These are phyloP conservation scores for Sclerotinia trifoliorum DNA, from an alignment of 2,329 filamentous ascomycete species.

Conservation along the genomic window DNA sequence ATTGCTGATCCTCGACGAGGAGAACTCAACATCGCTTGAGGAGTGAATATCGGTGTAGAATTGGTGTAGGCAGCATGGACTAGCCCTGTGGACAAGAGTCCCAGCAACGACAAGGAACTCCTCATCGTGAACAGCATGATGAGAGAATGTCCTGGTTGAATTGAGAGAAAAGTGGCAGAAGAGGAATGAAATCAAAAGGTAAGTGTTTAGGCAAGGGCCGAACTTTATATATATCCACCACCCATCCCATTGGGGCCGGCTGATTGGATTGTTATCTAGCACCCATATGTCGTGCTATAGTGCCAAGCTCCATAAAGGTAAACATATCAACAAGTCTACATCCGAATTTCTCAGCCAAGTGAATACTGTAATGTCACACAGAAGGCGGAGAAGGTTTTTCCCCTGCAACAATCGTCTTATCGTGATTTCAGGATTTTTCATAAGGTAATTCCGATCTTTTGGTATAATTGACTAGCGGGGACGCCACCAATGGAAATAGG, in stretches of 20 bases:
- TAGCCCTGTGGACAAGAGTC: slow-evolving; percentile 14
- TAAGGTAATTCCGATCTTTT: slow-evolving; percentile 13
- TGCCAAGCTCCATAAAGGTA: slow-evolving; percentile 14
- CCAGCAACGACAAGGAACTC: slow-evolving; percentile 13
- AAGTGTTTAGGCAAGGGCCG: background rate
- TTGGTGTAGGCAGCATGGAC: slow-evolving; percentile 23
- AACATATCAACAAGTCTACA: slow-evolving; percentile 3
- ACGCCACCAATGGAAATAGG: background rate
- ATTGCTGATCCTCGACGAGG: slow-evolving; percentile 67
- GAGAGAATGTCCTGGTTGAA: background rate
- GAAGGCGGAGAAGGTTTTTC: slow-evolving; percentile 16
- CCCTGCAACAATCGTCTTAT: background rate
- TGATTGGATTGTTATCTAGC: slow-evolving; percentile 19
- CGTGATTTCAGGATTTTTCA: slow-evolving; percentile 13
- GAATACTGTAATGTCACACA: background rate
- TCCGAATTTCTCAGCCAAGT: background rate
- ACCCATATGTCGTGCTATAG: background rate
- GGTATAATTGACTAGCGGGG: background rate
- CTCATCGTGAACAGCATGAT: slow-evolving; percentile 22
- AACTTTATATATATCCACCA: slow-evolving; percentile 12
- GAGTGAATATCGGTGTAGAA: slow-evolving; percentile 53
- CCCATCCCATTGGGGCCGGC: background rate
- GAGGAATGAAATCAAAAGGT: background rate
- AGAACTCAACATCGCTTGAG: slow-evolving; percentile 71
- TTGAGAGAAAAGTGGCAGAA: background rate